Base-by-base conservation (phyloP, 148 eudicot species). In the Chenopodium suecicum region DNA sequence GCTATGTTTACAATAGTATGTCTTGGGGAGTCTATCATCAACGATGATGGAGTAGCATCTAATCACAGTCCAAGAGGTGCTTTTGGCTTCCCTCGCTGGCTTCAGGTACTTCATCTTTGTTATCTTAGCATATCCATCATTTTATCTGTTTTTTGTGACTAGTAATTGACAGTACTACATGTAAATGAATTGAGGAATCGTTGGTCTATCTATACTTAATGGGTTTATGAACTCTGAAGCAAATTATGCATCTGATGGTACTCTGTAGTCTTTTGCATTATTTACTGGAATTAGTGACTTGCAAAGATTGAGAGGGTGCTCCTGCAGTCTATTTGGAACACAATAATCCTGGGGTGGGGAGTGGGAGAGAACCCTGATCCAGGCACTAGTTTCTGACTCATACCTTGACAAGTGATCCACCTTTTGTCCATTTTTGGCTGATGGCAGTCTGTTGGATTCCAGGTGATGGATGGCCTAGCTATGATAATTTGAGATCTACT, bases 31-130 rank as follows among this genome's bases (percentile, higher is more conserved):
- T 90, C 94, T 58, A 85, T 89, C 76, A 89, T 92, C 82, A 83
- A 86, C 22, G 88, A 87, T 74, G 90, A 89, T 80, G 97, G 94
- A 52, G 84, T 88, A 70, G 93, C 94, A 79, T 90, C 88, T 70
- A 82, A 91, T 81, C 94, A 92, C 83, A 84, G 79, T 70, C 91
- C 95, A 52, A 90, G 94, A 87, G 98, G 97, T 78, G 92, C 93
- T 86, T 94, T 90, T 84, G 98, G 99, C 75, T 90, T 92, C 86
- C 98, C 99, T 20, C 92, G 85, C 70, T 97, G 99, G 99, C 98
- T 97, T 79, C 86, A 92, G 99, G 99, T 97, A 88, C 83, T 34
- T 76, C 81, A 80, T 79, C 29, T 68, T 64, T 66, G 25, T 58
- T 56, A 20, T 9, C 37, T 13, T 22, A 71, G 74, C 37, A 41